Conservation (phyloP, 2,329 filamentous ascomycete species). For the Aspergillus fumigatiaffinis region DNA sequence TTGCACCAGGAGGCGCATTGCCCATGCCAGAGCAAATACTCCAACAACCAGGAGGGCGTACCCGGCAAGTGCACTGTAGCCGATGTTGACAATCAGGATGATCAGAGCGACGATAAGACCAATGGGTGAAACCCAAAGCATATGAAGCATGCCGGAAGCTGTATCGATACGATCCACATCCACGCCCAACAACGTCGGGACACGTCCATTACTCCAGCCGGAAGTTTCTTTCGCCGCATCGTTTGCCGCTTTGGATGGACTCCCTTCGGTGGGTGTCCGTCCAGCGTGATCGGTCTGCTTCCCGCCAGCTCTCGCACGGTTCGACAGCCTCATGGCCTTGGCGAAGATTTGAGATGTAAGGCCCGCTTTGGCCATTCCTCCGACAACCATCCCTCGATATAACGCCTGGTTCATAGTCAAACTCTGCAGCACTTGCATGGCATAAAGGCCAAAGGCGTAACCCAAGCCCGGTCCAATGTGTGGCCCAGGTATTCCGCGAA, state of each 20-base stretch:
- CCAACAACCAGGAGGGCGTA: constrained; percentile 77
- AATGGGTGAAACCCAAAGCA: constrained; percentile 83
- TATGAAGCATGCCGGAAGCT: constrained; percentile 82
- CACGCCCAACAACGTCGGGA: constrained; percentile 91
- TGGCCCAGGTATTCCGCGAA: constrained; percentile 53
- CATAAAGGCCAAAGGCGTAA: constrained; percentile 75
- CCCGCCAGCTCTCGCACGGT: constrained; percentile 80
- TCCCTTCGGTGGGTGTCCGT: constrained; percentile 33
- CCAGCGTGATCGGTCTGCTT: constrained; percentile 49
- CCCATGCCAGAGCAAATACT: constrained; percentile 70
- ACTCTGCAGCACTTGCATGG: constrained; percentile 81
- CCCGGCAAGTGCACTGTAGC: constrained; percentile 83
- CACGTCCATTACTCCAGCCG: constrained; percentile 89
- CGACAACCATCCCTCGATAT: constrained; percentile 86
- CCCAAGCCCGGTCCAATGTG: constrained; percentile 73
- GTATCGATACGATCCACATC: constrained; percentile 92
- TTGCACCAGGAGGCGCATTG: constrained; percentile 71
- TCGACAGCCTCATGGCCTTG: constrained; percentile 86
- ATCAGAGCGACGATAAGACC: constrained; percentile 73
- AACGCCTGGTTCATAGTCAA: constrained; percentile 85
- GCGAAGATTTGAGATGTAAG: constrained; percentile 86
- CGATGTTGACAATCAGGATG: constrained; percentile 79
- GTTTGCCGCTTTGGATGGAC: constrained; percentile 31
- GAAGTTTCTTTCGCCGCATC: constrained; percentile 64
- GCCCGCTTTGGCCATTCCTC: constrained; percentile 75